Base-by-base conservation (phyloP, 106 monocot species). In the Platanthera guangdongensis region DNA sequence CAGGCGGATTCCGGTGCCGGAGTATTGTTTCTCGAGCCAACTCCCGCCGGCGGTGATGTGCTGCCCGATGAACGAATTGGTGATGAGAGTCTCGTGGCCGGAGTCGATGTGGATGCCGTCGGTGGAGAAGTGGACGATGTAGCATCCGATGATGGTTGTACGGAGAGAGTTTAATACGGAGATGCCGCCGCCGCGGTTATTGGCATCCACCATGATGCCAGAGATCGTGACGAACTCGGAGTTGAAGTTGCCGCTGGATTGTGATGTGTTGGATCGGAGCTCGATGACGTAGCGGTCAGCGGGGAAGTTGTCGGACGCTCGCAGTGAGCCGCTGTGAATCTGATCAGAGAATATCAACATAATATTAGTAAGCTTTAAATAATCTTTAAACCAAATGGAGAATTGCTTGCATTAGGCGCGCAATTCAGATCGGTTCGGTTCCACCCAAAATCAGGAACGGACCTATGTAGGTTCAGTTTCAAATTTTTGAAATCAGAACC, bases 151-250 rank as follows among this genome's bases (percentile, higher is more conserved):
- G 70, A 89, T 68, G 47, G 79, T 76, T 25, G 80, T 90, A 7
- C 87, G 74, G 13, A 80, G 81, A 9, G 90, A 78, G 60, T 80
- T 74, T 51, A 90, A 50, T 14, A 84, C 76, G 1, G 68, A 54
- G 77, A 86, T 32, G 4, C 84, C 87, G n/a, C 86, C 90, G 9
- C 82, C 84, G 5, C 67, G 79, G 78, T 32, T 77, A 71, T 51
- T 81, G 1, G 87, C 53, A 57, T 86, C 87, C n/a, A 92, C 74
- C 69, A 89, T 68, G 10, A 92, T 77, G 80, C 87, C 89, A 8
- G 83, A 67, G 52, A 92, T 75, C 25, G 89, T 92, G n/a, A 92
- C 76, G 79, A 79, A 79, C 71, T 92, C 92, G 54, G 85, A 89
- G 76, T 80, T 53, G 68, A 78, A 68, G 53, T 1, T 47, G 50